Conservation (phyloP, 495 filamentous ascomycete species). For the Ramalina peruviana region DNA sequence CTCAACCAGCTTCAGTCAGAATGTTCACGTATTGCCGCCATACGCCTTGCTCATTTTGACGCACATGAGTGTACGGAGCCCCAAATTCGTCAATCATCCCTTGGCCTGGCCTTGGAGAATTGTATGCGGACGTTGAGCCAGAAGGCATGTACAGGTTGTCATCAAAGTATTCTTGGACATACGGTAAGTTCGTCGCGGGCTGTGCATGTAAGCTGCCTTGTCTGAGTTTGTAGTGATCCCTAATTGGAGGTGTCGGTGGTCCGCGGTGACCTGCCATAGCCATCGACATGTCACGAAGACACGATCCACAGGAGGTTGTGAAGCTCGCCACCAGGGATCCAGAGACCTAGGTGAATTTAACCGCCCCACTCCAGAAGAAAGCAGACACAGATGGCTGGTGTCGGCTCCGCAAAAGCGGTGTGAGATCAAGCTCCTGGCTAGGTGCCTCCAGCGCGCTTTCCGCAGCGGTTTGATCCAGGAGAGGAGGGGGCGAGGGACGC, state of each 20-base stretch:
- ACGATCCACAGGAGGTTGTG: no score
- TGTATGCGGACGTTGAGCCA: neutral
- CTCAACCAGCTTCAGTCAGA: neutral
- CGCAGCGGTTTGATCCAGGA: no score
- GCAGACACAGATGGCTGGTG: no score
- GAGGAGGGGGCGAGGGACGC: no score
- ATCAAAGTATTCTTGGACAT: constrained; percentile 1
- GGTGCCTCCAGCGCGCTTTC: neutral
- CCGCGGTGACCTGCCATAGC: neutral
- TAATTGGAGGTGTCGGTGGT: neutral
- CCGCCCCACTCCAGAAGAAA: no score
- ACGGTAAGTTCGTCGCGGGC: neutral
- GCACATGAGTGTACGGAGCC: no score
- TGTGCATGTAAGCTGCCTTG: neutral
- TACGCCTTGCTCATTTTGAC: neutral
- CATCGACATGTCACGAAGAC: neutral
- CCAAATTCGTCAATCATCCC: constrained; percentile 1
- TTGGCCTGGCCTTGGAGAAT: neutral
- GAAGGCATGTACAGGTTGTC: neutral
- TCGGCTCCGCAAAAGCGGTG: neutral
- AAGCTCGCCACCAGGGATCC: no score
- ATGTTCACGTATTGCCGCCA: neutral
- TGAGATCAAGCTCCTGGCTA: constrained; percentile 25
- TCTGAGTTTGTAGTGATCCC: neutral
- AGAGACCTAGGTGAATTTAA: no score